A percentile compares a stretch with the other conserved stretches of the same genome.
Evolutionary conservation across 441 rosid genomes (phyloP).

Genomic region (Populus trichocarpa): DNA sequence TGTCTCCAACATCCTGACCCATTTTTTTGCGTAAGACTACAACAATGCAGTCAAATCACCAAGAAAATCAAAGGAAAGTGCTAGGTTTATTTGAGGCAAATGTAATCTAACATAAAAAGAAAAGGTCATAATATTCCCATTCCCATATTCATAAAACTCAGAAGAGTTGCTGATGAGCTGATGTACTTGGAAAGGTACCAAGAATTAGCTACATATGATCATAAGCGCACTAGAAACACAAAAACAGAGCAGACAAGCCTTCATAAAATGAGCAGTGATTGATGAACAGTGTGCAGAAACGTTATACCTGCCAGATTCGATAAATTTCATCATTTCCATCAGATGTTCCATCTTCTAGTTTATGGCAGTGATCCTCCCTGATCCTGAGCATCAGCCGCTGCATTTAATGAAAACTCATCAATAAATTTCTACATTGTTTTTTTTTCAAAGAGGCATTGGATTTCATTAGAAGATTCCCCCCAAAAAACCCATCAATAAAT

Average conservation of each 20-base stretch:
- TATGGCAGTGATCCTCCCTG: slow-evolving; percentile 29
- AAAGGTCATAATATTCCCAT: neutral
- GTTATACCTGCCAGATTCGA: slow-evolving; percentile 54
- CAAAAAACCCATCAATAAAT: neutral
- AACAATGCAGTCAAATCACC: neutral
- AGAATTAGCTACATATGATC: neutral
- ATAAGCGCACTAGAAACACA: neutral
- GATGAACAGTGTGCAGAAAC: slow-evolving; percentile 3
- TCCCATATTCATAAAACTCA: neutral
- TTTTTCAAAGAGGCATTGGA: neutral
- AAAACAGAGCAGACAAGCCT: neutral
- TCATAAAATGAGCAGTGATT: neutral
- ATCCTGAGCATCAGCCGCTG: slow-evolving; percentile 64
- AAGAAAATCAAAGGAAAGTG: neutral
- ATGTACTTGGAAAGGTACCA: neutral
- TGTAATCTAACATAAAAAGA: neutral
- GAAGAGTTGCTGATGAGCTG: neutral
- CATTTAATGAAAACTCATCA: slow-evolving; percentile 18
- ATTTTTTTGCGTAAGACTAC: neutral
- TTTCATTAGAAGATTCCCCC: neutral
- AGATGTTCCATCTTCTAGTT: slow-evolving; percentile 29
- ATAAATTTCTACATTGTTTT: neutral
- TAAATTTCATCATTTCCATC: slow-evolving; percentile 29
- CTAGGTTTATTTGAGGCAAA: neutral
- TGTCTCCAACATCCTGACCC: neutral